Base-by-base conservation (phyloP, 2,329 filamentous ascomycete species). In the Plenodomus tracheiphilus region DNA sequence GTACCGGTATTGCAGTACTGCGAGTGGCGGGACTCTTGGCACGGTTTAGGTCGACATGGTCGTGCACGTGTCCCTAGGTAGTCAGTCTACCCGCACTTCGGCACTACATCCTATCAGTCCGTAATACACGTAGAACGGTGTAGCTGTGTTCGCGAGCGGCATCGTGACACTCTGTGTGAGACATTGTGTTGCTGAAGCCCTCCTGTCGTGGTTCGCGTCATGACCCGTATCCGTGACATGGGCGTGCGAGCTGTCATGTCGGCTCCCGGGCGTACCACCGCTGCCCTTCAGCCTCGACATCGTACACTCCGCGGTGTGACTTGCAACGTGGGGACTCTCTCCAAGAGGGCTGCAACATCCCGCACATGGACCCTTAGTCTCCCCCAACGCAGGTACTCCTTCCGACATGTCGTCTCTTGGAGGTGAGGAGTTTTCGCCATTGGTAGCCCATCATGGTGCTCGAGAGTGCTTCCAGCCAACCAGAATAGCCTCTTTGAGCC, bases 391-490 rank as follows among this genome's bases (percentile, higher is more conserved):
- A 56, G 55, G 34, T 41, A 47, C 36, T 45, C 22, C 16, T 49
- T 43, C 58, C 53, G 53, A 49, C 40, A 40, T 36, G 44, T 39
- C 34, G 37, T 52, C 39, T 37, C 45, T 56, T 57, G 32, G 46
- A 47, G 46, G 45, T 51, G 47, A 56, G 59, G 64, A 61, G 42
- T 49, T 48, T 51, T 54, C 54, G 43, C 37, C 41, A 43, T 51
- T 58, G 51, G 49, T 39, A 44, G 56, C 34, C 62, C 66, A 70
- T 62, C 65, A 70, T 28, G 64, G 66, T 70, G 52, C 65, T 68
- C 47, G 39, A 21, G 39, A 32, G 34, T 18, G 32, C 43, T 38
- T 22, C 35, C 13, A 15, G 13, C 28, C 28, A 32, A 32, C 28
- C 28, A 32, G 28, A 32, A 32, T 15, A 8, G 15, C 28, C 13